Percentiles rank a stretch among this genome's conserved stretches.
phyloP scores from a whole-genome alignment of 345 rosid species.

The Stellera chamaejasme region DNA sequence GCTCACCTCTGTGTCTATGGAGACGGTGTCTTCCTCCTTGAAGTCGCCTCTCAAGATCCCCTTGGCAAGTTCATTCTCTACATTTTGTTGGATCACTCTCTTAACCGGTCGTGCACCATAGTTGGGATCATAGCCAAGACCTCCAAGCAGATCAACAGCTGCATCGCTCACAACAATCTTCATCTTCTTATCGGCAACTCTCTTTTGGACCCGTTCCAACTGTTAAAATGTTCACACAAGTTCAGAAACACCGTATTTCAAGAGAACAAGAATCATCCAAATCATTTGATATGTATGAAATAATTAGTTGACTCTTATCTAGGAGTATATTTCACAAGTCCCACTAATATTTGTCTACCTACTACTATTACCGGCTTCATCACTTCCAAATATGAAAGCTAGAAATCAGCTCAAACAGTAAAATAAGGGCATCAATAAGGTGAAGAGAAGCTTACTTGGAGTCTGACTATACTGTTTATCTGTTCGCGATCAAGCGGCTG shows the following conservation, averaged over 20 bases:
- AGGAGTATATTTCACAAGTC: too few species aligned
- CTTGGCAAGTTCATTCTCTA: constrained; percentile 93
- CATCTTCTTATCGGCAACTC: constrained; percentile 85
- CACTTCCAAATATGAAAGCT: too few species aligned
- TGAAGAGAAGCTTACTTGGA: constrained; percentile 54
- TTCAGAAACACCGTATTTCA: background rate
- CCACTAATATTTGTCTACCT: too few species aligned
- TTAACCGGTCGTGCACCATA: constrained; percentile 98
- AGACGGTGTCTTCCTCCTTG: constrained; percentile 66
- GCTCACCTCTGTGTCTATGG: constrained; percentile 65
- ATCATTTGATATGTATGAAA: too few species aligned
- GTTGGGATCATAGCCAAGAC: constrained; percentile 88
- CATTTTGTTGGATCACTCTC: constrained; percentile 89
- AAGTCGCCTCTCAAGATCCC: constrained; percentile 90
- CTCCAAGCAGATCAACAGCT: constrained; percentile 74
- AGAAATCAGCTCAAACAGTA: too few species aligned
- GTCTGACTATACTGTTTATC: constrained; percentile 70
- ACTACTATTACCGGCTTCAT: too few species aligned
- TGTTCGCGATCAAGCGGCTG: constrained; percentile 84
- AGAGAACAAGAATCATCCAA: too few species aligned
- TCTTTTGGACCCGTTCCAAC: constrained; percentile 88
- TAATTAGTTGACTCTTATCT: too few species aligned
- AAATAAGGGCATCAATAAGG: too few species aligned
- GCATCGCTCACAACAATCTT: constrained; percentile 58
- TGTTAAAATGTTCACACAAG: constrained; percentile 19